Conservation (phyloP, 495 filamentous ascomycete genomes). For the Rostrohypoxylon terebratum region DNA sequence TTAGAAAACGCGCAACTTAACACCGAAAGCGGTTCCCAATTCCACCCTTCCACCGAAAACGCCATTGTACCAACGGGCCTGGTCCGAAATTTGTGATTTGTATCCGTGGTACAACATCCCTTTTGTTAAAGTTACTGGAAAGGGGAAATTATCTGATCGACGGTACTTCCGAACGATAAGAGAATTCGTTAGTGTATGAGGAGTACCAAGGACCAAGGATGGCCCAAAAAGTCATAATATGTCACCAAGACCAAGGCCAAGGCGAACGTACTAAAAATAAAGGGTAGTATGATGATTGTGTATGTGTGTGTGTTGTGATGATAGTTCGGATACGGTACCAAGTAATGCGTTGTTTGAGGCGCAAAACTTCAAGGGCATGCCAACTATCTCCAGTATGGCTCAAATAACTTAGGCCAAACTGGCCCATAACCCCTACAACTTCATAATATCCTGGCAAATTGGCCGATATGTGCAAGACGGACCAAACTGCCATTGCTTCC, state of each 20-base stretch:
- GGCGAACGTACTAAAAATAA: constrained; percentile 22
- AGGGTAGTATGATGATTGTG: constrained; percentile 1
- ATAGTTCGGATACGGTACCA: constrained; percentile 14
- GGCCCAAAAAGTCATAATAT: constrained; percentile 26
- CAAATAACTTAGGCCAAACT: constrained; percentile 20
- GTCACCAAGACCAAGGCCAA: constrained; percentile 18
- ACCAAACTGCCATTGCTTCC: constrained; percentile 40
- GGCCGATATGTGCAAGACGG: constrained; percentile 42
- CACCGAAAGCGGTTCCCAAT: constrained; percentile 4
- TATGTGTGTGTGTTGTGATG: constrained; percentile 9
- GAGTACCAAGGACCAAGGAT: constrained; percentile 24
- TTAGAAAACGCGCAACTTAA: constrained; percentile 29
- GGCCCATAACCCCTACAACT: constrained; percentile 19
- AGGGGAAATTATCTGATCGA: constrained; percentile 9
- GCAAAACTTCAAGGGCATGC: constrained; percentile 24
- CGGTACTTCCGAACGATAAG: constrained; percentile 16
- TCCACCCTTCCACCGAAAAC: constrained; percentile 20
- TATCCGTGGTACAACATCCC: constrained; percentile 23
- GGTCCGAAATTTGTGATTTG: constrained; percentile 19
- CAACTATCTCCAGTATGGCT: constrained; percentile 27
- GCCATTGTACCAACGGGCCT: constrained; percentile 21
- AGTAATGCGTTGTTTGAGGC: constrained; percentile 32
- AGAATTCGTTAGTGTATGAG: constrained; percentile 12
- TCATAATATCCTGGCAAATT: constrained; percentile 46
- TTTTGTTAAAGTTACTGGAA: background rate